Percentiles rank a stretch among this genome's conserved stretches.
Conservation (phyloP, 306 rosid species). For the Rosa lucieae region DNA sequence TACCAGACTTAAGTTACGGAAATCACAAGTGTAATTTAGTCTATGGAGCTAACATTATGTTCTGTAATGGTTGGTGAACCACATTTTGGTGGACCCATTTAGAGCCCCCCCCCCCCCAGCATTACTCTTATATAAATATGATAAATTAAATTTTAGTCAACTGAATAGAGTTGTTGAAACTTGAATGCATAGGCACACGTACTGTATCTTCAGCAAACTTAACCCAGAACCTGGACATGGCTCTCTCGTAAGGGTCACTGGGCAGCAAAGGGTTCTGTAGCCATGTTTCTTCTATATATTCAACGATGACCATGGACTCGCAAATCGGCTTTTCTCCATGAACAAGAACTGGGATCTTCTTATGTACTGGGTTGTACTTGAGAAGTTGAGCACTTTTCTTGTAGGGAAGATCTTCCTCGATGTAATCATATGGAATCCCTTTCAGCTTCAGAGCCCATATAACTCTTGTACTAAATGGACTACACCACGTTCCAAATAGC, state of each 20-base stretch:
- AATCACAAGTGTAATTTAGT: too few relatives aligned
- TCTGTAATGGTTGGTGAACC: too few relatives aligned
- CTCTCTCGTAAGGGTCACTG: conserved; percentile 38
- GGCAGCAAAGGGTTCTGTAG: conserved; percentile 43
- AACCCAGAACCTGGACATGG: conserved; percentile 54
- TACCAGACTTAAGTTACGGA: too few relatives aligned
- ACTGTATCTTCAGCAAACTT: conserved; percentile 39
- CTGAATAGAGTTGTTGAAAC: too few relatives aligned
- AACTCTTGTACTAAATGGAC: conserved; percentile 45
- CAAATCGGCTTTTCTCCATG: conserved; percentile 50
- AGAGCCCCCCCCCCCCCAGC: too few relatives aligned
- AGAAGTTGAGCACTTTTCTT: conserved; percentile 45
- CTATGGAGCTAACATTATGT: too few relatives aligned
- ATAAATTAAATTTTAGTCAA: too few relatives aligned
- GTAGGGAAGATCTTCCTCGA: conserved; percentile 46
- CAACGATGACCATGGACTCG: conserved; percentile 51
- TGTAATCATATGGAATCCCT: conserved; percentile 44
- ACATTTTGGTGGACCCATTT: too few relatives aligned
- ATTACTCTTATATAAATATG: too few relatives aligned
- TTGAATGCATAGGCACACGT: neutral
- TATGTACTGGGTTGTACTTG: conserved; percentile 47
- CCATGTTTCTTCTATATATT: conserved; percentile 55
- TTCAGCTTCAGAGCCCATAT: conserved; percentile 51
- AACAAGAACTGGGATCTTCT: conserved; percentile 54
- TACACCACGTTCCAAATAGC: conserved; percentile 46